Conservation (phyloP, 106 monocot genomes). For the Allium cepa region DNA sequence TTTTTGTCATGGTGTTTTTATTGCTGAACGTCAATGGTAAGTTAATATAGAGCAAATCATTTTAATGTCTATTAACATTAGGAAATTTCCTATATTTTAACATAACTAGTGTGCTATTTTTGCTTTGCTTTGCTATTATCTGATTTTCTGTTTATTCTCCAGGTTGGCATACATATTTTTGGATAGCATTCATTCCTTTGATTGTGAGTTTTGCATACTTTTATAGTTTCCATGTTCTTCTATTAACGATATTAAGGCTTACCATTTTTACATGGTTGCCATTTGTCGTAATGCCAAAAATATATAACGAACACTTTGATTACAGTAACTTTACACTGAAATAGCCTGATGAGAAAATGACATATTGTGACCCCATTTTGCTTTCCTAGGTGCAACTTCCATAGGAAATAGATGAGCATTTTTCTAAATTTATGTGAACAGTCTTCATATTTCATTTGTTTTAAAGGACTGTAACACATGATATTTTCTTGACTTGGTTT, state of each 20-base stretch:
- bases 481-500: no score
- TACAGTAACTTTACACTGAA: background rate
- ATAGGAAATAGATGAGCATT: no score
- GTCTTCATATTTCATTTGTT: no score
- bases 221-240: background rate
- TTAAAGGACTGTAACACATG: no score
- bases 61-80: background rate
- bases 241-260: background rate
- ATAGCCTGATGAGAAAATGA: background rate
- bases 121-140: background rate
- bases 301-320: background rate
- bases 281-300: background rate
- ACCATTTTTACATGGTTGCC: background rate
- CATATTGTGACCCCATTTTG: background rate
- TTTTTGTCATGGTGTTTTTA: constrained; percentile 71
- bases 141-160: background rate
- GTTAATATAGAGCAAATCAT: background rate
- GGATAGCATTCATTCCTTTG: constrained; percentile 44
- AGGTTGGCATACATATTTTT: constrained; percentile 55
- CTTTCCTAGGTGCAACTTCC: background rate
- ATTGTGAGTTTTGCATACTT: constrained; percentile 25
- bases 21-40: constrained; percentile 74
- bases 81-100: background rate
- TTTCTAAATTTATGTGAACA: no score
- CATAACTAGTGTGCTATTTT: background rate